Base-by-base conservation (phyloP, 495 filamentous ascomycete species). In the Mytilinidion resinicola region DNA sequence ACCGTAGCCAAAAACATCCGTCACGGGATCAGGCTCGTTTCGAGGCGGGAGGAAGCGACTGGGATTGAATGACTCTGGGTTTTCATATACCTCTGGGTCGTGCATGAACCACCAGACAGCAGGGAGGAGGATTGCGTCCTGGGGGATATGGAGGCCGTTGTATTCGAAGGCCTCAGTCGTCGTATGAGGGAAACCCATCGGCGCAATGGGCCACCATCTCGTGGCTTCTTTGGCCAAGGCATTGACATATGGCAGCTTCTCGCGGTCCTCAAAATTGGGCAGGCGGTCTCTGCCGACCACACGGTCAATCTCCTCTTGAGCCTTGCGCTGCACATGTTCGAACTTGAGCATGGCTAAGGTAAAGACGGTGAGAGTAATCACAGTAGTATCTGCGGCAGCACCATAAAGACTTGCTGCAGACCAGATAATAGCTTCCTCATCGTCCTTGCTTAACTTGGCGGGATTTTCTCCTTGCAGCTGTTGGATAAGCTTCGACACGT, bases 161-260 rank as follows among this genome's bases (percentile, higher is more conserved):
- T 38, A 51, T 8, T 4, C 17, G 39, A 43, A 30, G 15, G 61
- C 62, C 34, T 53, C 15, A 1, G 8, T 41, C 1, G 37, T 41
- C 19, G 14, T 14, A 36, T 64, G 62, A 20, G 62, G 51, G 14
- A 64, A n/a, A 12, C 44, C 58, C 41, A 55, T 51, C 4, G 59
- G 67, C 0, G 68, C 56, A 20, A 73, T 62, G 12, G 72, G 71
- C 4, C 67, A 59, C 73, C 73, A 76, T 30, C 73, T 70, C 48
- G 72, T 62, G n/a, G 70, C 44, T 35, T 76, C 73, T 51, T 69
- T 57, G 8, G 53, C 47, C 37, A 74, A 52, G 11, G 72, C 70
- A 19, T 73, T 67, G 36, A 76, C 66, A 44, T 63, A 73, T 6
- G 56, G 17, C 3, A 76, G 64, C 0, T 62, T 51, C 4, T 66